These are phyloP conservation scores for Pyrenochaeta sp. DNA, from an alignment of 2,329 filamentous ascomycete species.

Conservation along the genomic window DNA sequence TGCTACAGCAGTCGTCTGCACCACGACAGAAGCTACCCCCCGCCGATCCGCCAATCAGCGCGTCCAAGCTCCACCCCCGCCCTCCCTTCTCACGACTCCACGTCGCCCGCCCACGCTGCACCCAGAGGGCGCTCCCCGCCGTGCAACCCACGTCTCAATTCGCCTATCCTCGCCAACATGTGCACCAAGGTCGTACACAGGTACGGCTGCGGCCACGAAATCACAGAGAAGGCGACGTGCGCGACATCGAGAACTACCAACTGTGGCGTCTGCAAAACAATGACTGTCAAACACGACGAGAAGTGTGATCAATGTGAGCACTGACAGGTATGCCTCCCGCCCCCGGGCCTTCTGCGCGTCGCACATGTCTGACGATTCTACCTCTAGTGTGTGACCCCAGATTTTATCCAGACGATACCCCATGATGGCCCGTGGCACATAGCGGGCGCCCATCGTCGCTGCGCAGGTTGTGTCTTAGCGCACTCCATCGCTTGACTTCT, in stretches of 20 bases:
- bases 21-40: slow-evolving; percentile 26
- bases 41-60: slow-evolving; percentile 37
- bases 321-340: slow-evolving; percentile 47
- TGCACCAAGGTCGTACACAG: slow-evolving; percentile 58
- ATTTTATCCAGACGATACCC: slow-evolving; percentile 44
- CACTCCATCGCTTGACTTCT: slow-evolving; percentile 30
- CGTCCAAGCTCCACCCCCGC: slow-evolving; percentile 31
- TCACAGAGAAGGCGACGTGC: slow-evolving; percentile 55
- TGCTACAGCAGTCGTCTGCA: slow-evolving; percentile 14
- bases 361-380: slow-evolving; percentile 39
- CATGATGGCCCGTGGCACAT: slow-evolving; percentile 43
- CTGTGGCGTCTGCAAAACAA: slow-evolving; percentile 53
- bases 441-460: slow-evolving; percentile 33
- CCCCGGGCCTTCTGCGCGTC: slow-evolving; percentile 17
- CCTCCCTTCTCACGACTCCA: slow-evolving; percentile 18
- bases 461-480: slow-evolving; percentile 34
- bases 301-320: slow-evolving; percentile 58
- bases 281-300: slow-evolving; percentile 57
- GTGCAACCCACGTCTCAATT: slow-evolving; percentile 26
- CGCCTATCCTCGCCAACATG: slow-evolving; percentile 46
- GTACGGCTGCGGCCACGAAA: slow-evolving; percentile 58
- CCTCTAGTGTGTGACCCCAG: slow-evolving; percentile 36
- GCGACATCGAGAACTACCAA: slow-evolving; percentile 55
- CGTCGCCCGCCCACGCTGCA: slow-evolving; percentile 25
- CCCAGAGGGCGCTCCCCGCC: slow-evolving; percentile 33